phyloP scores from a whole-genome alignment of 768 basidiomycete genomes.

The Pulveroboletus frians region DNA sequence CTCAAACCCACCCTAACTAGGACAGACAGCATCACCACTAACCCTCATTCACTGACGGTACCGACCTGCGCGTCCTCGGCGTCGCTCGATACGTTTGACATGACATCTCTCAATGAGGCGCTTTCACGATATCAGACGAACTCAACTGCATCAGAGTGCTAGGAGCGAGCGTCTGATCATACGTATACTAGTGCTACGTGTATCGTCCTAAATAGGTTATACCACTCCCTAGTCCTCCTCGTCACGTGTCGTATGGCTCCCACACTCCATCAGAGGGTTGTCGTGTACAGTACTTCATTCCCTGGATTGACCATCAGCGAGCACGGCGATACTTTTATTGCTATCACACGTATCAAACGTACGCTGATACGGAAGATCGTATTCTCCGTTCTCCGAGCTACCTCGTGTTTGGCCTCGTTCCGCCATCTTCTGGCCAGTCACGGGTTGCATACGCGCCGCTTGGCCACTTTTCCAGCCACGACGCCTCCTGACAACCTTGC shows the following conservation, averaged over 20 bases:
- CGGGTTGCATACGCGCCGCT: conserved; percentile 5
- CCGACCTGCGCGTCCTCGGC: conserved; percentile 3
- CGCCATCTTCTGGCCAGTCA: background rate
- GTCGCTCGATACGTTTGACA: conserved; percentile 20
- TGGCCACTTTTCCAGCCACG: background rate
- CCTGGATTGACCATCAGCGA: background rate
- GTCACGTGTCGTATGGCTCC: conserved; percentile 5
- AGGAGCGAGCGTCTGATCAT: background rate
- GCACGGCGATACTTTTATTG: background rate
- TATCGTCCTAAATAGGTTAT: conserved; percentile 6
- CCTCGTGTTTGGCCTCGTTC: conserved; percentile 25
- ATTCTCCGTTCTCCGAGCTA: background rate
- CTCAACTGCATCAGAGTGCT: conserved; percentile 6
- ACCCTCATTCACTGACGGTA: conserved; percentile 10
- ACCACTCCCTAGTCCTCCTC: conserved; percentile 1
- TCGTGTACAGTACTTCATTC: background rate
- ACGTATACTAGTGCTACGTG: conserved; percentile 1
- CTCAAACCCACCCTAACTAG: conserved; percentile 15
- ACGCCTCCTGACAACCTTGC: background rate
- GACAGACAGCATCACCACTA: background rate
- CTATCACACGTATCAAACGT: conserved; percentile 1
- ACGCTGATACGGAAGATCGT: background rate
- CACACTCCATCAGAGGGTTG: background rate
- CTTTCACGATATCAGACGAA: conserved; percentile 25
- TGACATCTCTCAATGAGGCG: conserved; percentile 22